A percentile compares a stretch with the other conserved stretches of the same genome.
These are phyloP conservation scores for Powellomyces hirtus DNA, from an alignment of 192 early-diverging fungal species.

Conservation along the genomic window DNA sequence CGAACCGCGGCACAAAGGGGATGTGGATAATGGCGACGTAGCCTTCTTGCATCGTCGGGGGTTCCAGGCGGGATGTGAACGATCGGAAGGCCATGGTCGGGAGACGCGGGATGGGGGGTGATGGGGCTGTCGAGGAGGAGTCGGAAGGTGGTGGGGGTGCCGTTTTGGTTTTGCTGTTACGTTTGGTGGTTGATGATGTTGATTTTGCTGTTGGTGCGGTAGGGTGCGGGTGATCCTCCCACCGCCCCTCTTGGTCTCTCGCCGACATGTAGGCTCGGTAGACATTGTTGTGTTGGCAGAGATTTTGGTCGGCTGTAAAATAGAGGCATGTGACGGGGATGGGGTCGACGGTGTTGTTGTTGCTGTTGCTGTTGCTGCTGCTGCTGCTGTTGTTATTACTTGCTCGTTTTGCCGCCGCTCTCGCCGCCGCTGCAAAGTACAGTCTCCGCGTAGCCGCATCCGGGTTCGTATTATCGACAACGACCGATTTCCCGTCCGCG, in stretches of 20 bases:
- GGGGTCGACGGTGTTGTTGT: too few relatives aligned
- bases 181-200: neutral
- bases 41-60: constrained; percentile 51
- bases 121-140: neutral
- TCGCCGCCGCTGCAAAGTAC: constrained; percentile 66
- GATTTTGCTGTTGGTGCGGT: neutral
- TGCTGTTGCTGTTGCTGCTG: too few relatives aligned
- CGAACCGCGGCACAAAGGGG: constrained; percentile 59
- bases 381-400: too few relatives aligned
- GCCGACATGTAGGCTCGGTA: constrained; percentile 44
- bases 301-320: constrained; percentile 49
- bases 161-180: neutral
- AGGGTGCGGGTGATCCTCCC: neutral
- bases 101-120: constrained; percentile 18
- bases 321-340: constrained; percentile 65
- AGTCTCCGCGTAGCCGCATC: constrained; percentile 52
- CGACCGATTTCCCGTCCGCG: constrained; percentile 51
- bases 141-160: too few relatives aligned
- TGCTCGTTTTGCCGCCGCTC: neutral
- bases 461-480: constrained; percentile 89
- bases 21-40: constrained; percentile 62
- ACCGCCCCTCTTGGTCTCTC: neutral
- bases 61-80: constrained; percentile 47
- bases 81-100: constrained; percentile 53
- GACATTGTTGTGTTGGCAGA: constrained; percentile 78